Percentiles rank a stretch among this genome's conserved stretches.
Evolutionary conservation across 2,329 filamentous ascomycete genomes (phyloP).

Genomic region (Aureobasidium sp.): DNA sequence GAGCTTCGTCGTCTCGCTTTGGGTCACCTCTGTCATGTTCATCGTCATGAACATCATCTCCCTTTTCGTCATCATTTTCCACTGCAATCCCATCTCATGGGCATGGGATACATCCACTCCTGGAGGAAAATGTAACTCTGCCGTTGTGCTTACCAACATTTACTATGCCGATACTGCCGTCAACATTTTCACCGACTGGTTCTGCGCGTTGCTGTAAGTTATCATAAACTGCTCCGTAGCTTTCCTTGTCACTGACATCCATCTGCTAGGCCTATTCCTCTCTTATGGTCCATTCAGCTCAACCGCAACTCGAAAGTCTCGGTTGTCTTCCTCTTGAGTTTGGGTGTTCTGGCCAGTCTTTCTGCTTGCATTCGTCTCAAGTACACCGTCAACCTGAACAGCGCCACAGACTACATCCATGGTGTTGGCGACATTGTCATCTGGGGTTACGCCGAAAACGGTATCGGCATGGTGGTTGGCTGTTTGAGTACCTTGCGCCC

Average conservation of each 20-base stretch:
- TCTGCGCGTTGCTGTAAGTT: slow-evolving; percentile 26
- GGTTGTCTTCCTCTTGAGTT: slow-evolving; percentile 27
- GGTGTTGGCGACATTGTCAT: slow-evolving; percentile 27
- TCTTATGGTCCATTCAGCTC: slow-evolving; percentile 36
- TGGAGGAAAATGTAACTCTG: slow-evolving; percentile 23
- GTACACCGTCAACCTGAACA: slow-evolving; percentile 29
- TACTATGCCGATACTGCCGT: slow-evolving; percentile 30
- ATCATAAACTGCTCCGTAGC: background rate
- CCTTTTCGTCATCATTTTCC: slow-evolving; percentile 30
- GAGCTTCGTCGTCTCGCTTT: slow-evolving; percentile 23
- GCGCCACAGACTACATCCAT: slow-evolving; percentile 24
- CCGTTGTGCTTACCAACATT: slow-evolving; percentile 22
- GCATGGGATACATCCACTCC: slow-evolving; percentile 23
- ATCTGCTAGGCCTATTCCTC: slow-evolving; percentile 28
- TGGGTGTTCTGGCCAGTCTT: slow-evolving; percentile 27
- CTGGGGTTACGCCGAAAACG: slow-evolving; percentile 31
- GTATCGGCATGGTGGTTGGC: slow-evolving; percentile 28
- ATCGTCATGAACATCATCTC: slow-evolving; percentile 25
- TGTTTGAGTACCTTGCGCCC: slow-evolving; percentile 28
- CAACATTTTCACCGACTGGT: slow-evolving; percentile 31
- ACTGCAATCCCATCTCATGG: slow-evolving; percentile 25
- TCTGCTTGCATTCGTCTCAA: slow-evolving; percentile 28
- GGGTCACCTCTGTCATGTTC: slow-evolving; percentile 24
- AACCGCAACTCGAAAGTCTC: slow-evolving; percentile 34
- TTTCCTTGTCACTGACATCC: background rate